Percentiles rank a stretch among this genome's conserved stretches.
Evolutionary conservation across 1,139 yeast species (phyloP).

Genomic region (Ogataea hybrid): DNA sequence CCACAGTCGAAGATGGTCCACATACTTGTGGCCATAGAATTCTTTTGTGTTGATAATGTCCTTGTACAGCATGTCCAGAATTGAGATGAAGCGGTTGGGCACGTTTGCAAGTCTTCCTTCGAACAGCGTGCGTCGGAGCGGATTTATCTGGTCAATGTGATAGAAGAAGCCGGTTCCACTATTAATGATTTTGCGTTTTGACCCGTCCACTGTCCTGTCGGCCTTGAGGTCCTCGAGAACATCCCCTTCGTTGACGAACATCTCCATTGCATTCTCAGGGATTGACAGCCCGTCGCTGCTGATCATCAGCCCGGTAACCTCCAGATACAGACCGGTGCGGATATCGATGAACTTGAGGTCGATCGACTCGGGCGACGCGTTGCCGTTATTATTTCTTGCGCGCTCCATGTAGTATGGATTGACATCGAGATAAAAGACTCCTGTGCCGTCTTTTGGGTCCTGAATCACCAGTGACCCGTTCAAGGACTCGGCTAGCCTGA

Average conservation of each 20-base stretch:
- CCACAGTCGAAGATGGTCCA: slow-evolving; percentile 36
- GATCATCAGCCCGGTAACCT: slow-evolving; percentile 39
- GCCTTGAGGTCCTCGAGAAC: slow-evolving; percentile 15
- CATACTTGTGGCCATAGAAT: slow-evolving; percentile 28
- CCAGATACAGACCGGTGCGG: slow-evolving; percentile 49
- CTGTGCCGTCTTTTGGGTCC: slow-evolving; percentile 39
- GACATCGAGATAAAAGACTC: slow-evolving; percentile 47
- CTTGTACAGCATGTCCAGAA: slow-evolving; percentile 22
- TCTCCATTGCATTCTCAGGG: slow-evolving; percentile 24
- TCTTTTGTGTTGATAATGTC: slow-evolving; percentile 22
- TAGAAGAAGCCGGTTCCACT: slow-evolving; percentile 36
- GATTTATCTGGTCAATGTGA: slow-evolving; percentile 33
- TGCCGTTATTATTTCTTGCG: slow-evolving; percentile 38
- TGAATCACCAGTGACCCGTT: slow-evolving; percentile 46
- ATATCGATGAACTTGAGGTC: slow-evolving; percentile 55
- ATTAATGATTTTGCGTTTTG: slow-evolving; percentile 27
- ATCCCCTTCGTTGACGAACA: slow-evolving; percentile 22
- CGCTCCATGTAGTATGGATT: slow-evolving; percentile 44
- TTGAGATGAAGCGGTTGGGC: slow-evolving; percentile 25
- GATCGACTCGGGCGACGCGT: slow-evolving; percentile 42
- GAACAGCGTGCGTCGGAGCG: slow-evolving; percentile 33
- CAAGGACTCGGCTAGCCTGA: slow-evolving; percentile 39
- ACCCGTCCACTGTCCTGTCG: slow-evolving; percentile 20
- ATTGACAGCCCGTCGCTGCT: slow-evolving; percentile 18
- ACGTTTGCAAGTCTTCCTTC: slow-evolving; percentile 36